Evolutionary conservation across 1,139 yeast genomes (phyloP), one percentile per base, ranked within the genome.

Genomic region (Protomyces macrosporus): DNA sequence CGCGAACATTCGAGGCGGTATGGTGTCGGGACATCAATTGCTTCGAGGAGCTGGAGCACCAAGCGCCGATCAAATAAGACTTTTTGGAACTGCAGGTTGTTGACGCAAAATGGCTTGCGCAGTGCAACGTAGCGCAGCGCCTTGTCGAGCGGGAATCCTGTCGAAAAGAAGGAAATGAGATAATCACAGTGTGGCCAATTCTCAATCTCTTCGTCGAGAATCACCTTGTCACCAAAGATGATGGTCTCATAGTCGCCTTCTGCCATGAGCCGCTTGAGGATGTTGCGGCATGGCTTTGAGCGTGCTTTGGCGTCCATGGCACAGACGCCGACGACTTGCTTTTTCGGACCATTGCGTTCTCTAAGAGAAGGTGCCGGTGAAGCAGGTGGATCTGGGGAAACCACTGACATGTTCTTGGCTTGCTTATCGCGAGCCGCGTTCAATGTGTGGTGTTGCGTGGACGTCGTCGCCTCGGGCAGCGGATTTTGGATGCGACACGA

Each of bases 151-250:
- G 99, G 98, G 76, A 95, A 95, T 0, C 99, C 99, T 45, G 85
- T 84, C n/a, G 96, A 88, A 74, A 93, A 93, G 75, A 93, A 93
- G 70, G 95, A 86, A 67, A 93, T 89, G 68, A 95, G 80, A 72
- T 90, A 93, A 73, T 95, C 98, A 77, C 98, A 95, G 51, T 97
- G 90, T 39, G 98, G 99, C 98, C 99, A 93, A 73, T 90, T 90
- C 75, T 93, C 98, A 67, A 93, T 84, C 45, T 70, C 72, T 76
- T 95, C 98, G 75, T 95, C 98, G 64, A 95, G 78, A 59, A 95
- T 93, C 30, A 91, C 98, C 76, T 95, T 95, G 75, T 95, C 99
- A 65, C 98, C 98, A 77, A 95, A 95, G 65, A 93, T 90, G 36
- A 95, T 88, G 0, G 98, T 90, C 75, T 93, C 98, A 36, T 97